Evolutionary conservation across 2,329 filamentous ascomycete genomes (phyloP).

Genomic region (Paecilomyces sp.): DNA sequence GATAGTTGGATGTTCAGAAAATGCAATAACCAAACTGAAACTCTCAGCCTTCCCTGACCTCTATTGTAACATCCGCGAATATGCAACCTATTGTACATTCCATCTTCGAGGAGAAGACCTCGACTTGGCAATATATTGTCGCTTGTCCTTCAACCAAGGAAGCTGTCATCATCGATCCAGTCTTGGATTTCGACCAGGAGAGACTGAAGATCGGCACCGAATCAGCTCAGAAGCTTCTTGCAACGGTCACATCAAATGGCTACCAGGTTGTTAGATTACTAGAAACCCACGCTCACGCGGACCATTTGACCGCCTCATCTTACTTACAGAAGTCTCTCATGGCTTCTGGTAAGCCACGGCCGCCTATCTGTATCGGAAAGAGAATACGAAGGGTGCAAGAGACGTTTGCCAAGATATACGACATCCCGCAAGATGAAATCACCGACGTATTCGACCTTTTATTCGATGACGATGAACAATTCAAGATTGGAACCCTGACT

Average conservation of each 20-base stretch:
- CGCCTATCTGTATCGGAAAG: slow-evolving; percentile 50
- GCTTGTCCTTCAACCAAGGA: slow-evolving; percentile 41
- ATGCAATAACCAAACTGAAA: neutral
- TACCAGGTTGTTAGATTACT: slow-evolving; percentile 47
- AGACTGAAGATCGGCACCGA: slow-evolving; percentile 37
- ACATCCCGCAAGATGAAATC: slow-evolving; percentile 38
- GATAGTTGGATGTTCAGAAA: neutral
- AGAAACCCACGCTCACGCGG: slow-evolving; percentile 56
- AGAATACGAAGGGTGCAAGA: slow-evolving; percentile 47
- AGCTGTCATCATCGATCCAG: slow-evolving; percentile 54
- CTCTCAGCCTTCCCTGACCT: neutral
- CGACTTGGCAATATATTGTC: slow-evolving; percentile 56
- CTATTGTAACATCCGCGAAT: neutral
- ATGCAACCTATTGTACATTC: slow-evolving; percentile 31
- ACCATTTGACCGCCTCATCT: slow-evolving; percentile 51
- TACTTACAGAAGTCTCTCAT: slow-evolving; percentile 46
- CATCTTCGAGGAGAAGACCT: slow-evolving; percentile 37
- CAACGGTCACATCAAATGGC: slow-evolving; percentile 30
- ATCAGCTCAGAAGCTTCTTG: slow-evolving; percentile 46
- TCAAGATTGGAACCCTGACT: slow-evolving; percentile 43
- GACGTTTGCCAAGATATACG: slow-evolving; percentile 45
- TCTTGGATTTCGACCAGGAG: slow-evolving; percentile 47
- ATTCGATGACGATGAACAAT: slow-evolving; percentile 48
- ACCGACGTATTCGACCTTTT: slow-evolving; percentile 45
- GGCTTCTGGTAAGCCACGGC: slow-evolving; percentile 19